These are phyloP conservation scores for Amanita exitialis DNA, from an alignment of 768 basidiomycete species.

Conservation along the genomic window DNA sequence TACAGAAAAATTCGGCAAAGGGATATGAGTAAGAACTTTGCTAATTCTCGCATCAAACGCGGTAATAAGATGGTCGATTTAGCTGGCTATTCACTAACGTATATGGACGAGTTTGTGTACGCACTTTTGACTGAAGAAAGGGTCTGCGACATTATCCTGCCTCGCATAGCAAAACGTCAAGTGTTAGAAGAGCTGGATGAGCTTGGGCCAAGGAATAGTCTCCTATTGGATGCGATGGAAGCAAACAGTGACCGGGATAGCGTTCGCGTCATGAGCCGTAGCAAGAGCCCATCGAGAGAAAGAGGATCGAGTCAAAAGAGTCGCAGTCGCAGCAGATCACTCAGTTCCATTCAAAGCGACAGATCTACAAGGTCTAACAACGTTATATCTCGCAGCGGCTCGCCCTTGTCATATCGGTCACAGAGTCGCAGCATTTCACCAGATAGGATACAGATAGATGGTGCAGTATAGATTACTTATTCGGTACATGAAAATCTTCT, in stretches of 20 bases:
- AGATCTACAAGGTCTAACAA: slow-evolving; percentile 39
- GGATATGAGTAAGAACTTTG: slow-evolving; percentile 55
- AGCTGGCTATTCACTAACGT: slow-evolving; percentile 83
- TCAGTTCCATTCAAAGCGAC: slow-evolving; percentile 30
- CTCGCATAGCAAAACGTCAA: slow-evolving; percentile 76
- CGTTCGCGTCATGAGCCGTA: slow-evolving; percentile 27
- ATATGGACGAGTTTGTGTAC: slow-evolving; percentile 90
- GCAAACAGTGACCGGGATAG: slow-evolving; percentile 50
- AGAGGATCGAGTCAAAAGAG: slow-evolving; percentile 12
- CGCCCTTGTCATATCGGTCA: slow-evolving; percentile 41
- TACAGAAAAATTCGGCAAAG: slow-evolving; percentile 81
- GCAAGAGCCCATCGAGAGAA: slow-evolving; percentile 23
- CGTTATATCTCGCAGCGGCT: slow-evolving; percentile 46
- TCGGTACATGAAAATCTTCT: slow-evolving; percentile 30
- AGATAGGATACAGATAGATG: slow-evolving; percentile 38
- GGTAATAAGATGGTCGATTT: slow-evolving; percentile 3
- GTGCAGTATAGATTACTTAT: slow-evolving; percentile 23
- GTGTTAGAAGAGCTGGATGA: slow-evolving; percentile 91
- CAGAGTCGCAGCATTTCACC: slow-evolving; percentile 52
- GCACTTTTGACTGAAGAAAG: slow-evolving; percentile 78
- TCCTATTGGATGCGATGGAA: slow-evolving; percentile 83
- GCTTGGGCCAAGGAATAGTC: slow-evolving; percentile 75
- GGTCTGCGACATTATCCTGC: slow-evolving; percentile 94
- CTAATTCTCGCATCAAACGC: neutral
- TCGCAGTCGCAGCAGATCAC: slow-evolving; percentile 21